Conservation (phyloP, 306 rosid genomes). For the Inga oerstediana region DNA sequence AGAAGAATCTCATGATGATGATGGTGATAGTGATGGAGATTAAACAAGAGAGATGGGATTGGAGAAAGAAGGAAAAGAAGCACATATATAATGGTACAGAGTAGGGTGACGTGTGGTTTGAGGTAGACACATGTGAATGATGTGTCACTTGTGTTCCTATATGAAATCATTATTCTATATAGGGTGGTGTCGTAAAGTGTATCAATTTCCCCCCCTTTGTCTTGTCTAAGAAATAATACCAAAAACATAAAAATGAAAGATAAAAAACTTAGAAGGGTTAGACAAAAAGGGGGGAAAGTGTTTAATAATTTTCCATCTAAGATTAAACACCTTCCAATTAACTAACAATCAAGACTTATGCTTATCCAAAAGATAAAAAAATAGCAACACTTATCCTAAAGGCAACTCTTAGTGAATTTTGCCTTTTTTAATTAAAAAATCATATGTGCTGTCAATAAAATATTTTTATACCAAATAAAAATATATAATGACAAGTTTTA, state of each 20-base stretch:
- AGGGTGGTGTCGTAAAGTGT: not conserved
- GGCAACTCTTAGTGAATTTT: not conserved
- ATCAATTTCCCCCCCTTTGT: not conserved
- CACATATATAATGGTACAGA: not conserved
- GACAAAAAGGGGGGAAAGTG: not conserved
- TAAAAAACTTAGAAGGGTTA: not conserved
- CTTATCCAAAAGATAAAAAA: not conserved
- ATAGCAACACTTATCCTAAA: not conserved
- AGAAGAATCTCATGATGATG: slow-evolving; percentile 22
- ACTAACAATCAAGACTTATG: not conserved
- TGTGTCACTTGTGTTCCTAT: slow-evolving; percentile 25
- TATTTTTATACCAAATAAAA: no score
- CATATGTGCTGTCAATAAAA: no score
- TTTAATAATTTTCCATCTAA: not conserved
- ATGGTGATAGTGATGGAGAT: no score
- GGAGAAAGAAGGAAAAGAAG: not conserved
- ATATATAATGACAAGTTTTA: no score
- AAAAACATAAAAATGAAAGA: not conserved
- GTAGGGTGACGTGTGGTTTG: not conserved
- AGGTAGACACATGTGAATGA: slow-evolving; percentile 41
- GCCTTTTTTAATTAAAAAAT: not conserved
- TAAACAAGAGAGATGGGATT: not conserved
- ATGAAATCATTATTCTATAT: slow-evolving; percentile 19
- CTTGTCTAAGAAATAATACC: not conserved
- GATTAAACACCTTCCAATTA: not conserved